A percentile compares a stretch with the other conserved stretches of the same genome.
Conservation (phyloP, 495 filamentous ascomycete genomes). For the Wilcoxina mikolae region DNA sequence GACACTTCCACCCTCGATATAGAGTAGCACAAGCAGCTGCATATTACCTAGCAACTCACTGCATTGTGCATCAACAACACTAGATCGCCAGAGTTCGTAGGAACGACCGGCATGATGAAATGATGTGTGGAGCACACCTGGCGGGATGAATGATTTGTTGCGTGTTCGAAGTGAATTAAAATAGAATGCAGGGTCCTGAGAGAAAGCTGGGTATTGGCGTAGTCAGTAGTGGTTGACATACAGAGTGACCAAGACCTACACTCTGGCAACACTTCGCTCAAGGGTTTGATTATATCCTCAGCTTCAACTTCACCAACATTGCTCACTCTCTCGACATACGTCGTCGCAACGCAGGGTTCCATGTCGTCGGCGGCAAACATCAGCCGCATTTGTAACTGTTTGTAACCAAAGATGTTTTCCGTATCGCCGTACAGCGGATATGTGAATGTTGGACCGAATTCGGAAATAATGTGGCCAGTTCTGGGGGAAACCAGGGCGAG, state of each 20-base stretch:
- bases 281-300: slow-evolving; percentile 46
- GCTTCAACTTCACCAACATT: slow-evolving; percentile 55
- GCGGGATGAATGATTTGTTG: slow-evolving; percentile 43
- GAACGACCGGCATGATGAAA: slow-evolving; percentile 29
- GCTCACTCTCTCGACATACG: slow-evolving; percentile 59
- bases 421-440: slow-evolving; percentile 86
- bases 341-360: slow-evolving; percentile 55
- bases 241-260: neutral
- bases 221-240: neutral
- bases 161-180: slow-evolving; percentile 2
- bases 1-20: slow-evolving; percentile 75
- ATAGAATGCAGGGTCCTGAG: slow-evolving; percentile 15
- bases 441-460: slow-evolving; percentile 74
- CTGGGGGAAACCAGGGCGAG: slow-evolving; percentile 53
- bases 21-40: slow-evolving; percentile 70
- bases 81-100: slow-evolving; percentile 42
- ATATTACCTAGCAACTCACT: slow-evolving; percentile 46
- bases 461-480: slow-evolving; percentile 40
- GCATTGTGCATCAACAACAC: slow-evolving; percentile 37
- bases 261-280: slow-evolving; percentile 54
- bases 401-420: slow-evolving; percentile 82
- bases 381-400: slow-evolving; percentile 57
- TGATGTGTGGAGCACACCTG: slow-evolving; percentile 36
- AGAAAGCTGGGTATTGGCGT: no score
- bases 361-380: slow-evolving; percentile 70